A percentile compares a stretch with the other conserved stretches of the same genome.
Conservation (phyloP, 345 rosid genomes). For the Linum trigynum region DNA sequence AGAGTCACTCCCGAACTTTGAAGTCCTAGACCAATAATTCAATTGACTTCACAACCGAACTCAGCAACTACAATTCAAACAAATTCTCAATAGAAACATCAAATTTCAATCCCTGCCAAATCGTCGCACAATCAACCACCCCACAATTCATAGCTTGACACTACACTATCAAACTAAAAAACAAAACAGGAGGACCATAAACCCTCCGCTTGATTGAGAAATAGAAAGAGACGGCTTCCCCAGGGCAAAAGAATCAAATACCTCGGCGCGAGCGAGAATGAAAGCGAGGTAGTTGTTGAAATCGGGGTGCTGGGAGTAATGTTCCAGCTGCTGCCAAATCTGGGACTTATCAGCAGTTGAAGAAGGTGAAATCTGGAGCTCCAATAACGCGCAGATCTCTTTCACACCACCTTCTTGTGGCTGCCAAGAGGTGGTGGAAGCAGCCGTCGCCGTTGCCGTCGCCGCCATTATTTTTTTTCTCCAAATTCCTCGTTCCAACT, state of each 20-base stretch:
- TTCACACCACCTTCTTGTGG: conserved; percentile 74
- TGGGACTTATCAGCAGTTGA: conserved; percentile 77
- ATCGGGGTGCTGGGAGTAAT: conserved; percentile 87
- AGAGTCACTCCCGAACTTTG: neutral
- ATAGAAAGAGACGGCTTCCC: neutral
- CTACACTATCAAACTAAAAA: neutral
- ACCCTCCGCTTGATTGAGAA: neutral
- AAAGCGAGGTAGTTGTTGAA: conserved; percentile 93
- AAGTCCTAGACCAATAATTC: no score
- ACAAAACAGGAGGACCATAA: neutral
- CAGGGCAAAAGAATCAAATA: conserved; percentile 14
- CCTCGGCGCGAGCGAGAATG: conserved; percentile 87
- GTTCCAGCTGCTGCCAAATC: conserved; percentile 90
- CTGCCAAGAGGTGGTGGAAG: conserved; percentile 51
- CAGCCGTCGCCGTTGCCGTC: conserved; percentile 27
- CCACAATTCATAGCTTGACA: neutral
- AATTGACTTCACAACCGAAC: neutral
- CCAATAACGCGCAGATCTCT: conserved; percentile 76
- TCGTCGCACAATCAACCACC: neutral
- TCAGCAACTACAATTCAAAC: neutral
- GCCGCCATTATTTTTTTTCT: conserved; percentile 7
- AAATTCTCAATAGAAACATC: no score
- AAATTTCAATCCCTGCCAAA: no score
- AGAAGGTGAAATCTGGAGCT: conserved; percentile 85
- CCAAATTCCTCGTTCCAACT: neutral